Evolutionary conservation across 371 early-diverging fungal species (phyloP).

Genomic region (Catenaria anguillulae): DNA sequence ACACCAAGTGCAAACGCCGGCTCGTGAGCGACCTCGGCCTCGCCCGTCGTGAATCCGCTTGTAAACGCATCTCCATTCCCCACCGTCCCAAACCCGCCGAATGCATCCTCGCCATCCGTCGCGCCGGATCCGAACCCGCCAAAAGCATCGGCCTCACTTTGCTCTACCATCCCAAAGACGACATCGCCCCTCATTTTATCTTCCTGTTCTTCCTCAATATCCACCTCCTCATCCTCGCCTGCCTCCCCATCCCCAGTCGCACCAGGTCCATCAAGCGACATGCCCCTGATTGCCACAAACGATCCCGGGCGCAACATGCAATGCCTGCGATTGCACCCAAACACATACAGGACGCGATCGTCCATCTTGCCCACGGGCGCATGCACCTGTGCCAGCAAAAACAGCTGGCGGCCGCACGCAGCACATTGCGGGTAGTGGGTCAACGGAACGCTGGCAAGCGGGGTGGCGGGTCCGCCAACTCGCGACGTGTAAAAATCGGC

Average conservation of each 20-base stretch:
- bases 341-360: slow-evolving; percentile 49
- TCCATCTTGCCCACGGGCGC: slow-evolving; percentile 58
- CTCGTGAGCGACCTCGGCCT: not conserved
- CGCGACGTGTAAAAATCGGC: not conserved
- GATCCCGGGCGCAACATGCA: slow-evolving; percentile 55
- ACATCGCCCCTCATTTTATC: too few species aligned
- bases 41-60: not conserved
- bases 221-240: not conserved
- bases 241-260: not conserved
- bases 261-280: not conserved
- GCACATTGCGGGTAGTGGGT: not conserved
- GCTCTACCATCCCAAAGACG: not conserved
- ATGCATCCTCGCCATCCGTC: not conserved
- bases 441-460: not conserved
- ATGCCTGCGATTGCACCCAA: slow-evolving; percentile 52
- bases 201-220: not conserved
- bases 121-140: not conserved
- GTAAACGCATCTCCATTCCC: too few species aligned
- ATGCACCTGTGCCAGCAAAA: slow-evolving; percentile 51
- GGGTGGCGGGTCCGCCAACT: not conserved
- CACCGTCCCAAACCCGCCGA: not conserved
- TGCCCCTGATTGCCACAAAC: slow-evolving; percentile 12
- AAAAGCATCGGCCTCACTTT: not conserved
- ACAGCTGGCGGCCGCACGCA: slow-evolving; percentile 38
- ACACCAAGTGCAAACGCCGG: not conserved